Evolutionary conservation across 768 basidiomycete genomes (phyloP).

Genomic region (Hericium coralloides): DNA sequence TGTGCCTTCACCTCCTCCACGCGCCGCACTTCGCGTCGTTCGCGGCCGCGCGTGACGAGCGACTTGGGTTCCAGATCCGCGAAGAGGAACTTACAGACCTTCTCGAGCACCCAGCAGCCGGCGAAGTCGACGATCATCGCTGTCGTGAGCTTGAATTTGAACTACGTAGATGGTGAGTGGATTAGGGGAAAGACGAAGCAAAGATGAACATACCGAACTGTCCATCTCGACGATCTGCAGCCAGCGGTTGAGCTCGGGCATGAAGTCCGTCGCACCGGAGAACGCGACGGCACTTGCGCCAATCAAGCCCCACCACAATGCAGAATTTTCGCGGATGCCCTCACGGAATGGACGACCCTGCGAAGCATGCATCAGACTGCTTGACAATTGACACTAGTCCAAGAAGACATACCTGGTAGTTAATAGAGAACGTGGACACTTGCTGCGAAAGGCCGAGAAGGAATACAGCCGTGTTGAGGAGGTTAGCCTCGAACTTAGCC

Average conservation of each 20-base stretch:
- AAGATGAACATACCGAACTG: constrained; percentile 43
- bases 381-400: neutral
- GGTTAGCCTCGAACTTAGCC: constrained; percentile 90
- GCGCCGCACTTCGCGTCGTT: constrained; percentile 61
- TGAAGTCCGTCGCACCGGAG: constrained; percentile 86
- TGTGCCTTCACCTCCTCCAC: constrained; percentile 12
- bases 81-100: constrained; percentile 75
- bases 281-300: constrained; percentile 89
- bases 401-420: constrained; percentile 67
- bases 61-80: constrained; percentile 80
- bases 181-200: neutral
- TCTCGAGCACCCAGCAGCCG: constrained; percentile 83
- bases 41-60: constrained; percentile 78
- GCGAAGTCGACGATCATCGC: constrained; percentile 85
- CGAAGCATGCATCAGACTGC: neutral
- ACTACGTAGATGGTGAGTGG: constrained; percentile 38
- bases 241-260: constrained; percentile 95
- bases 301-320: constrained; percentile 88
- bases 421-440: constrained; percentile 97
- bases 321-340: constrained; percentile 90
- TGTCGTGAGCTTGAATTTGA: constrained; percentile 68
- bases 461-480: constrained; percentile 96
- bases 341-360: constrained; percentile 97
- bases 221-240: constrained; percentile 94
- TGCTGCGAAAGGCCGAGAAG: constrained; percentile 93